A percentile compares a stretch with the other conserved stretches of the same genome.
Evolutionary conservation across 495 filamentous ascomycete species (phyloP).

Genomic region (Stereocaulon alpinum): DNA sequence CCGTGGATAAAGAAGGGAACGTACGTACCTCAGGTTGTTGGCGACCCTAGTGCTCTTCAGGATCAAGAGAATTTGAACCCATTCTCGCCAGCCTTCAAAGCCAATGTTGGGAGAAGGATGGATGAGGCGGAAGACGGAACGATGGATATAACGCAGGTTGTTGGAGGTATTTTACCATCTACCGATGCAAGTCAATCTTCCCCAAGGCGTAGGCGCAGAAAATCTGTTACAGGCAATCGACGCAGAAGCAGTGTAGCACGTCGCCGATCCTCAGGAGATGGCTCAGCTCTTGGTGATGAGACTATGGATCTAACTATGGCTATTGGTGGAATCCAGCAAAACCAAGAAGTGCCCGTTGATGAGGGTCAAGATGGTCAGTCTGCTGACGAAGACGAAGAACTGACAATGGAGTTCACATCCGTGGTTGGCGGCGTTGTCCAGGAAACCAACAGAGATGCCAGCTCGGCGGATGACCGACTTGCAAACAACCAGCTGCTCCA

Average conservation of each 20-base stretch:
- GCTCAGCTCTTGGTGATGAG: conserved; percentile 20
- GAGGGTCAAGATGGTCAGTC: conserved; percentile 5
- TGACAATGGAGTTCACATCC: conserved; percentile 77
- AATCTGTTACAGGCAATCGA: conserved; percentile 12
- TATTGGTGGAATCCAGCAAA: conserved; percentile 70
- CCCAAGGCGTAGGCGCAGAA: conserved; percentile 21
- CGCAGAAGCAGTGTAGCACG: conserved; percentile 19
- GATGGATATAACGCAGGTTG: conserved; percentile 68
- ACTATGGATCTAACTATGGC: conserved; percentile 29
- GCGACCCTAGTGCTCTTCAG: conserved; percentile 39
- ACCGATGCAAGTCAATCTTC: conserved; percentile 26
- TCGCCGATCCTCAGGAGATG: conserved; percentile 20
- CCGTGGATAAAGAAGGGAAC: conserved; percentile 52
- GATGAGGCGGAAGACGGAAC: conserved; percentile 48
- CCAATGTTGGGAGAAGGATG: conserved; percentile 23
- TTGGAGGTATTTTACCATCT: conserved; percentile 49
- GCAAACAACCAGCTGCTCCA: conserved; percentile 10
- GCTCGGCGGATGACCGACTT: not conserved
- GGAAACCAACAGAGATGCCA: not conserved
- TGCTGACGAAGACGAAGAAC: conserved; percentile 52
- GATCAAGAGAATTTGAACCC: conserved; percentile 56
- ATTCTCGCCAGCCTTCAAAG: conserved; percentile 30
- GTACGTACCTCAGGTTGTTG: conserved; percentile 37
- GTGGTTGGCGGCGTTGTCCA: conserved; percentile 56
- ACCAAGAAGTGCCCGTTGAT: conserved; percentile 24